A percentile compares a stretch with the other conserved stretches of the same genome.
These are phyloP conservation scores for Fusarium algeriense DNA, from an alignment of 2,329 filamentous ascomycete species.

Conservation along the genomic window DNA sequence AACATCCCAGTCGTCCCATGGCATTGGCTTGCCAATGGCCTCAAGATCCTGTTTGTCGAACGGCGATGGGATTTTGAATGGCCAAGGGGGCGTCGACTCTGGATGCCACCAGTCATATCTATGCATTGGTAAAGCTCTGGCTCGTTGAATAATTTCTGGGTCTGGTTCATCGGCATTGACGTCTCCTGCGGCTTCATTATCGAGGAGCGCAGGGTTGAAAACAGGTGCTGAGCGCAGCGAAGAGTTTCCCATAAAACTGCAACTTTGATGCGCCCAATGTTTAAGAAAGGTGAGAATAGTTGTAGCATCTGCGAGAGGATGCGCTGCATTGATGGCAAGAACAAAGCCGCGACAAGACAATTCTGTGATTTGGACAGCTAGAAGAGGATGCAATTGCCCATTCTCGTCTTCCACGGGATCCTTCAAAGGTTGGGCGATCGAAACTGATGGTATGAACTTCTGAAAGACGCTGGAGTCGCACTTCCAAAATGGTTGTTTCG, in stretches of 20 bases:
- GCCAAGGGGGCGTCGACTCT: constrained; percentile 25
- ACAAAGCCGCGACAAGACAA: constrained; percentile 41
- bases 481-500: constrained; percentile 23
- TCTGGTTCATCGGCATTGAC: constrained; percentile 33
- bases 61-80: neutral
- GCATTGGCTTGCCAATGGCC: constrained; percentile 35
- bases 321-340: constrained; percentile 33
- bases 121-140: constrained; percentile 34
- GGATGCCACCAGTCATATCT: constrained; percentile 46
- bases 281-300: constrained; percentile 37
- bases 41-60: constrained; percentile 16
- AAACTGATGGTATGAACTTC: constrained; percentile 11
- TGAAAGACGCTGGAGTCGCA: constrained; percentile 12
- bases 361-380: constrained; percentile 41
- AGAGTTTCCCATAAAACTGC: neutral
- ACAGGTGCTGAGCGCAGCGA: neutral
- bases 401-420: neutral
- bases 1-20: constrained; percentile 45
- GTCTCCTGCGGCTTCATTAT: constrained; percentile 30
- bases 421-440: constrained; percentile 1
- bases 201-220: constrained; percentile 34
- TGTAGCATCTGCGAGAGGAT: constrained; percentile 44
- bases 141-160: constrained; percentile 2
- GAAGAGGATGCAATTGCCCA: neutral
- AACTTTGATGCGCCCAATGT: constrained; percentile 38